Conservation (phyloP, 2,329 filamentous ascomycete genomes). For the Ophiocordyceps robertsii region DNA sequence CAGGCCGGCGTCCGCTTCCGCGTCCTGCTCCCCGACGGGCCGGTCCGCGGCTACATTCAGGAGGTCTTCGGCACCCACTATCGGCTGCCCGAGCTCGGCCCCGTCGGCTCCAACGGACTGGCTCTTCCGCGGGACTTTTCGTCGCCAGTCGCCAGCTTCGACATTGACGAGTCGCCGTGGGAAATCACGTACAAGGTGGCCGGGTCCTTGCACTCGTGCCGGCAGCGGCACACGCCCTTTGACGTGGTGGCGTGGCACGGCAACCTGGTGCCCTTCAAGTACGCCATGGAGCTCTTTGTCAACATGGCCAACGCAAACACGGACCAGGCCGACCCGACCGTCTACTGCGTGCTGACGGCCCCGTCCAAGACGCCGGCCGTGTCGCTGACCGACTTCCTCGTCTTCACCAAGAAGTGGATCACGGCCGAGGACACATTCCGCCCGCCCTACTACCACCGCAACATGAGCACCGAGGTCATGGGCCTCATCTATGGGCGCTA, state of each 20-base stretch:
- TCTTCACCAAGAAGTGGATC: slow-evolving; percentile 55
- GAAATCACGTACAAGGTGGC: slow-evolving; percentile 47
- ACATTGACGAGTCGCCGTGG: slow-evolving; percentile 41
- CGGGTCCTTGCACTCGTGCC: slow-evolving; percentile 45
- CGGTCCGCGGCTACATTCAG: slow-evolving; percentile 51
- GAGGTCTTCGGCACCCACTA: slow-evolving; percentile 55
- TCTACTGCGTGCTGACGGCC: slow-evolving; percentile 52
- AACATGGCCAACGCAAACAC: slow-evolving; percentile 42
- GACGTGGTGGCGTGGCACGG: slow-evolving; percentile 63
- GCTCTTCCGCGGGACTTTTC: slow-evolving; percentile 55
- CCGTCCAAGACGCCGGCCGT: slow-evolving; percentile 38
- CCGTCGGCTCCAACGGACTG: slow-evolving; percentile 51
- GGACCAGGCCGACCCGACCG: slow-evolving; percentile 54
- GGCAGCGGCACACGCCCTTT: slow-evolving; percentile 53
- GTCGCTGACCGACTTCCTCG: slow-evolving; percentile 49
- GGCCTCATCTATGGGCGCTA: slow-evolving; percentile 29
- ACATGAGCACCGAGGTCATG: slow-evolving; percentile 44
- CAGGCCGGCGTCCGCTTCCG: slow-evolving; percentile 45
- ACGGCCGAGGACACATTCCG: slow-evolving; percentile 49
- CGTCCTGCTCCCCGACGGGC: slow-evolving; percentile 29
- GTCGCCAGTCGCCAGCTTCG: slow-evolving; percentile 44
- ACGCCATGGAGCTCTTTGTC: slow-evolving; percentile 43
- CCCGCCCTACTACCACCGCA: slow-evolving; percentile 53
- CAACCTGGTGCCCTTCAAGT: slow-evolving; percentile 49
- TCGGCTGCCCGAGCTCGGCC: slow-evolving; percentile 52